Evolutionary conservation across 73 alveolate genomes (phyloP).

Genomic region (Paramecium sexaurelia): DNA sequence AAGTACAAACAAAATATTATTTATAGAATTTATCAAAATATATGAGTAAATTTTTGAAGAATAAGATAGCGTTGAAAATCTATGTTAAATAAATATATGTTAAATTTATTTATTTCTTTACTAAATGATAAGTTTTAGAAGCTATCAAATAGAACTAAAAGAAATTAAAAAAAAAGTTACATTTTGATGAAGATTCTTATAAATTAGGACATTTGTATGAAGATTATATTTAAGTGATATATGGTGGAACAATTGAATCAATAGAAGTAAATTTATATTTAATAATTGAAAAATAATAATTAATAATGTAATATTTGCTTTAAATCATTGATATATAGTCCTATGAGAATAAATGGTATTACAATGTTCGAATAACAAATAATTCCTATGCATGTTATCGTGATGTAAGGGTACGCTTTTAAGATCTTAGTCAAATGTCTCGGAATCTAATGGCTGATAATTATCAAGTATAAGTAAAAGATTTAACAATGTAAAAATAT

Average conservation of each 20-base stretch:
- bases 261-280: neutral
- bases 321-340: constrained; percentile 17
- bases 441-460: neutral
- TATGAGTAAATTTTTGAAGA: too few relatives aligned
- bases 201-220: neutral
- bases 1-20: too few relatives aligned
- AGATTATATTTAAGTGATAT: neutral
- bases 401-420: constrained; percentile 37
- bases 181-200: too few relatives aligned
- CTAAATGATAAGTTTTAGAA: too few relatives aligned
- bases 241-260: neutral
- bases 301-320: neutral
- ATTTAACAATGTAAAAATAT: neutral
- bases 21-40: too few relatives aligned
- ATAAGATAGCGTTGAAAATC: too few relatives aligned
- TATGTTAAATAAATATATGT: too few relatives aligned
- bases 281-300: neutral
- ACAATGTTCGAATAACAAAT: neutral
- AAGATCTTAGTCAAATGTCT: neutral
- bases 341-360: constrained; percentile 14
- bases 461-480: neutral
- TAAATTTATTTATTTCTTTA: too few relatives aligned
- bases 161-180: too few relatives aligned
- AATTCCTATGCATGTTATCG: neutral
- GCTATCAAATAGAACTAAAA: too few relatives aligned